Conservation (phyloP, 2,329 filamentous ascomycete species). For the Talaromyces sp. region DNA sequence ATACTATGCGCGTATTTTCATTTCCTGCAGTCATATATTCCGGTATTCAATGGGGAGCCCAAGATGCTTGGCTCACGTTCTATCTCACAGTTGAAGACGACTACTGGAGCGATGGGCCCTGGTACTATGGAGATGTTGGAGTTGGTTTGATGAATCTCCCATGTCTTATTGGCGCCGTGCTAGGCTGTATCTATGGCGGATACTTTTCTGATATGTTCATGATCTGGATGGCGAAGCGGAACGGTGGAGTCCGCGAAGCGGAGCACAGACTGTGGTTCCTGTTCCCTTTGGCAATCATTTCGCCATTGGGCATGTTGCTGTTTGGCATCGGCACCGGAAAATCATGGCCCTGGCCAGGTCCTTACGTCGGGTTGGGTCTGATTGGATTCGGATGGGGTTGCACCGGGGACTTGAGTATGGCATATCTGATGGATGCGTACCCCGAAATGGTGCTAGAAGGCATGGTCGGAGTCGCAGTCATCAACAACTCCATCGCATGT, state of each 20-base stretch:
- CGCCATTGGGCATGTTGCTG: slow-evolving; percentile 51
- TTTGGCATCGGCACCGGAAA: slow-evolving; percentile 53
- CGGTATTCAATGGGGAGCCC: slow-evolving; percentile 58
- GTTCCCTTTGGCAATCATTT: slow-evolving; percentile 50
- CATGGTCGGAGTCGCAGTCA: slow-evolving; percentile 57
- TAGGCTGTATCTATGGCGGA: slow-evolving; percentile 57
- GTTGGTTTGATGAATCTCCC: slow-evolving; percentile 60
- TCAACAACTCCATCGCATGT: slow-evolving; percentile 56
- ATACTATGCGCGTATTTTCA: slow-evolving; percentile 56
- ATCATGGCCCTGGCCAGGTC: slow-evolving; percentile 53
- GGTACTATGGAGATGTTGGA: slow-evolving; percentile 53
- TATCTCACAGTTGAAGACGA: slow-evolving; percentile 59
- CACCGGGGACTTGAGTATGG: slow-evolving; percentile 55
- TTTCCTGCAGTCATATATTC: slow-evolving; percentile 59
- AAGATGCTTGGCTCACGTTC: slow-evolving; percentile 60
- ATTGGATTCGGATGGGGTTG: slow-evolving; percentile 61
- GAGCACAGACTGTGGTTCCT: slow-evolving; percentile 55
- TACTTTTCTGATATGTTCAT: slow-evolving; percentile 57
- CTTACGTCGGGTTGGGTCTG: slow-evolving; percentile 56
- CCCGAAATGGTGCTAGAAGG: slow-evolving; percentile 58
- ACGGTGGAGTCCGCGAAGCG: slow-evolving; percentile 54
- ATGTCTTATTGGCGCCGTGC: slow-evolving; percentile 45
- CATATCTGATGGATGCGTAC: slow-evolving; percentile 56
- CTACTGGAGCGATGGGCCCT: slow-evolving; percentile 53
- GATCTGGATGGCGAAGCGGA: slow-evolving; percentile 53